phyloP scores from a whole-genome alignment of 768 basidiomycete genomes.

The Kwoniella newhampshirensis region DNA sequence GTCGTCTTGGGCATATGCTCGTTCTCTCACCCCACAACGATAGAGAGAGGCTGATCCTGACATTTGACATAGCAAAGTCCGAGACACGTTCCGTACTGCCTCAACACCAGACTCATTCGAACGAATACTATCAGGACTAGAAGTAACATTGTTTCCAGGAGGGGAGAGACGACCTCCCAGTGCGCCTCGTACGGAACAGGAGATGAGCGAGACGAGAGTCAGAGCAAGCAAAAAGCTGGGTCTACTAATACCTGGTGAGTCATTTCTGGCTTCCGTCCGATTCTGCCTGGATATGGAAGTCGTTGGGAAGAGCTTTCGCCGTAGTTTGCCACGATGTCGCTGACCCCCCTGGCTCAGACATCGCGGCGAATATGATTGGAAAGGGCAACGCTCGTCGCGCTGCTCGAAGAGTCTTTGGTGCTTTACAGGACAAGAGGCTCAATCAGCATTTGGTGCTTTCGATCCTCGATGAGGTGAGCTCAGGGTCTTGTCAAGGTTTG shows the following conservation, averaged over 20 bases:
- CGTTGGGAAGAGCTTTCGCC: too few species aligned
- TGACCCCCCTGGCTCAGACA: conserved; percentile 59
- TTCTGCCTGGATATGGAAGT: background rate
- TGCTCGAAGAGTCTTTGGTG: conserved; percentile 86
- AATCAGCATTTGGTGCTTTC: conserved; percentile 90
- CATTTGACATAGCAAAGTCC: conserved; percentile 67
- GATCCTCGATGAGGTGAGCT: conserved; percentile 80
- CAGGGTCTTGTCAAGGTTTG: background rate
- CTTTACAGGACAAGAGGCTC: conserved; percentile 87
- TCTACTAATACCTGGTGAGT: conserved; percentile 80
- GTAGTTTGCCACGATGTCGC: too few species aligned
- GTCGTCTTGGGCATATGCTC: too few species aligned
- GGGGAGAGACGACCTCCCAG: conserved; percentile 67
- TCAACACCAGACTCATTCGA: conserved; percentile 71
- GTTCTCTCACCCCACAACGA: too few species aligned
- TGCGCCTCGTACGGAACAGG: conserved; percentile 71
- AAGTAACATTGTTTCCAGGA: conserved; percentile 79
- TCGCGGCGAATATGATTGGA: conserved; percentile 98
- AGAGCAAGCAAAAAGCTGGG: conserved; percentile 89
- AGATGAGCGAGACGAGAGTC: conserved; percentile 75
- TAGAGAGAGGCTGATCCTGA: too few species aligned
- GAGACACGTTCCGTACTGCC: conserved; percentile 68
- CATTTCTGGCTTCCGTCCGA: too few species aligned
- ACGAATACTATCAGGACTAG: conserved; percentile 65
- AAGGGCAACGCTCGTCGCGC: conserved; percentile 90